phyloP scores from a whole-genome alignment of 257 asterid genomes.

The Schizonepeta tenuifolia region DNA sequence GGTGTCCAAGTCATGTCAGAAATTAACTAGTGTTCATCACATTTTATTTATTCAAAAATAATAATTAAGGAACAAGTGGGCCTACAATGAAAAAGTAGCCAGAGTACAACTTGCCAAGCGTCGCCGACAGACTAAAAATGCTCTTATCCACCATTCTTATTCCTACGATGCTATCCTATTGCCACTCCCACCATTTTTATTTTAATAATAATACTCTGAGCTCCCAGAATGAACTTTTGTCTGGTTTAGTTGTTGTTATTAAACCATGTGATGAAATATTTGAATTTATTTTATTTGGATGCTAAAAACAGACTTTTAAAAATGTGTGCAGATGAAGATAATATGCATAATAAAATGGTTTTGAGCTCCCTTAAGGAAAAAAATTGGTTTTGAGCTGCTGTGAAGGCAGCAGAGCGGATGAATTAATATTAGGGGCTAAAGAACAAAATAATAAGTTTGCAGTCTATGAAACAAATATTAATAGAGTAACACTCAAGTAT shows the following conservation, averaged over 20 bases:
- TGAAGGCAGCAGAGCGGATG: no score
- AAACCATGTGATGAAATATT: not conserved
- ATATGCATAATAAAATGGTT: no score
- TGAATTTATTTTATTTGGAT: not conserved
- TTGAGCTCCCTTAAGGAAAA: no score
- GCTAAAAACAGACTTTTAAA: not conserved
- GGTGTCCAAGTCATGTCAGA: not conserved
- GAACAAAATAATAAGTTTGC: no score
- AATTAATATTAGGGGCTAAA: no score
- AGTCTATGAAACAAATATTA: no score
- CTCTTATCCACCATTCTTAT: constrained; percentile 28
- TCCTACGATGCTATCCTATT: constrained; percentile 17
- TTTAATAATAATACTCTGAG: not conserved
- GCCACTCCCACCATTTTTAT: not conserved
- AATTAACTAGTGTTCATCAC: not conserved
- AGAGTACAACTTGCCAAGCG: constrained; percentile 32
- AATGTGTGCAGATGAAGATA: not conserved
- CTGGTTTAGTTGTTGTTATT: constrained; percentile 11
- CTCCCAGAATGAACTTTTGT: not conserved
- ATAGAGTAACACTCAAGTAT: no score
- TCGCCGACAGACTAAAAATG: constrained; percentile 35
- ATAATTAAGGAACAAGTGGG: constrained; percentile 17
- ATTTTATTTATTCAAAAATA: not conserved
- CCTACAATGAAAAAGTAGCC: constrained; percentile 20
- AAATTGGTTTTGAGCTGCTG: no score